Base-by-base conservation (phyloP, 2,329 filamentous ascomycete species). In the Lasiodiplodia citricola region DNA sequence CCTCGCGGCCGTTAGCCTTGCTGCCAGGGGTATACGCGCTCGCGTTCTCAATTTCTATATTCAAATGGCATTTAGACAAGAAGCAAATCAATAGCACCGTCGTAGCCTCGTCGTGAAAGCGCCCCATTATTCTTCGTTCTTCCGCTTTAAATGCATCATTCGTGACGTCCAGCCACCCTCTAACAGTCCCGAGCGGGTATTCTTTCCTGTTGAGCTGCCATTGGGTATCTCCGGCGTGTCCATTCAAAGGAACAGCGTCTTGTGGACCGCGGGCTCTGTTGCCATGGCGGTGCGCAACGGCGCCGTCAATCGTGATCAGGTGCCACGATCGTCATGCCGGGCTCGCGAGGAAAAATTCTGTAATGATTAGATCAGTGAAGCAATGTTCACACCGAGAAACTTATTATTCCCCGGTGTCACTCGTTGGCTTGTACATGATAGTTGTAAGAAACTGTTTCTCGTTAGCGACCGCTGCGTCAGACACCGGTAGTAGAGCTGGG, bases 381-480 rank as follows among this genome's bases (percentile, higher is more conserved):
- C 55, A 60, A 58, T 31, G 54, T 47, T 37, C 23, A 35, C 65
- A 58, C 65, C 55, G 50, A 41, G 44, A 55, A 58, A 58, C 55
- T 67, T 60, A 60, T 69, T 64, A 69, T 64, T 69, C 68, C 64
- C 68, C 68, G 37, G 68, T 69, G 62, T 83, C 82, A 70, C 79
- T 85, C 23, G 94, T 93, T 21, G 93, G 94, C 84, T 97, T 98
- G 83, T 98, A 98, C 84, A 98, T 91, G 78, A 98, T 97, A 2
- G 94, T 97, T 4, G 95, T 98, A 44, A 98, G 92, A 81, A 98
- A 98, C 95, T 97, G 74, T 28, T 63, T 11, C 31, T 44, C 74
- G 58, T 68, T 23, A 66, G 60, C 44, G 10, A 18, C 16, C 3
- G 47, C 28, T 38, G 18, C 7, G 1, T 21, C 4, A 21, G 7